Evolutionary conservation across 257 asterid genomes (phyloP).

Genomic region (Fraxinus americana): DNA sequence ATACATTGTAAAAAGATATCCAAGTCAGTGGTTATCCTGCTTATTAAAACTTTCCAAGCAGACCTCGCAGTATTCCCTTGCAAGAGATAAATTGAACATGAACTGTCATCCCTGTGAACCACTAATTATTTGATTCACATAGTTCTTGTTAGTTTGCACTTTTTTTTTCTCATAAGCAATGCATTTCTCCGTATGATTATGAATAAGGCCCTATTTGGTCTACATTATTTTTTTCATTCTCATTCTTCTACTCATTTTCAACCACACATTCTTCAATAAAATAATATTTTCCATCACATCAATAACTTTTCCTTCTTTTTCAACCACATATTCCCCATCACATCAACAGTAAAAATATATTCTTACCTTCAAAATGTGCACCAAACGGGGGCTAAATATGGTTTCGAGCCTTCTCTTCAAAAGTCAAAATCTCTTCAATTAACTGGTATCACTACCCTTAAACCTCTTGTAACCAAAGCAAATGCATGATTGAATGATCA

Average conservation of each 20-base stretch:
- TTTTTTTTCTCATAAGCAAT: not conserved
- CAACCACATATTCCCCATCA: no score
- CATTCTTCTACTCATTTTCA: no score
- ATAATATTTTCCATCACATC: no score
- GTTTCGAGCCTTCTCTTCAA: not conserved
- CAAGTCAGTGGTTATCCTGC: not conserved
- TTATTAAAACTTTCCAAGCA: not conserved
- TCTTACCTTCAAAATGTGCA: no score
- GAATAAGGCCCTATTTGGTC: not conserved
- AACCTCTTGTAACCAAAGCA: not conserved
- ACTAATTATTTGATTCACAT: not conserved
- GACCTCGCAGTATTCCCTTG: not conserved
- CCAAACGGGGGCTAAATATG: not conserved
- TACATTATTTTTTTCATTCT: no score
- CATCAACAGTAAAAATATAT: no score
- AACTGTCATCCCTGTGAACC: not conserved
- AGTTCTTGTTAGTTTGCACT: not conserved
- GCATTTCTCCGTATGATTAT: not conserved
- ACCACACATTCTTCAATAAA: no score
- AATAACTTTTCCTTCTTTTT: no score
- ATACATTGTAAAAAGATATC: not conserved
- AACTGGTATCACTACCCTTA: not conserved
- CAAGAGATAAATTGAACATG: not conserved
- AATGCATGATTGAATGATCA: not conserved
- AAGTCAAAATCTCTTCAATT: not conserved